phyloP scores from a whole-genome alignment of 2,329 filamentous ascomycete species.

The Chaetomium olivaceum region DNA sequence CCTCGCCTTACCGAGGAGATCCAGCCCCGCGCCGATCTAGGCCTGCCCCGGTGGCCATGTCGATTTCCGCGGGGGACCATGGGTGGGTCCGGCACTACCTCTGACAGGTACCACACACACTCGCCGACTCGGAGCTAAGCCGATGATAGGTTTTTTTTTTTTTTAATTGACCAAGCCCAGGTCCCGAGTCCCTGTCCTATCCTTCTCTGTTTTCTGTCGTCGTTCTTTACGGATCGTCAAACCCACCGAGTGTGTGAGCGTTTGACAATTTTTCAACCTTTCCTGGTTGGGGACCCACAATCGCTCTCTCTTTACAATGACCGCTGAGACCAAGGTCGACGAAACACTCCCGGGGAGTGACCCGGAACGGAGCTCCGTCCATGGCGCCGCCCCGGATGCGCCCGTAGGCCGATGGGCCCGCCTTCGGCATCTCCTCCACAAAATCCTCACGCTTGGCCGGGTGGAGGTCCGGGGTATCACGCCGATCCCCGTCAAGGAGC shows the following conservation, averaged over 20 bases:
- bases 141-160: slow-evolving; percentile 15
- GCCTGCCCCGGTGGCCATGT: neutral
- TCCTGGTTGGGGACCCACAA: slow-evolving; percentile 4
- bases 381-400: neutral
- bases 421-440: slow-evolving; percentile 10
- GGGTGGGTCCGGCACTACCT: slow-evolving; percentile 10
- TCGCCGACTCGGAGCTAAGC: slow-evolving; percentile 13
- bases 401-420: slow-evolving; percentile 17
- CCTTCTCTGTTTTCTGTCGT: neutral
- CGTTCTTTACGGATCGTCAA: neutral
- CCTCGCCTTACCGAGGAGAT: no score
- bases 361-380: slow-evolving; percentile 9
- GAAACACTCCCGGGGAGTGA: slow-evolving; percentile 5
- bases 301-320: slow-evolving; percentile 8
- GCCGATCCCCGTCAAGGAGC: slow-evolving; percentile 46
- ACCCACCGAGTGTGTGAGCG: neutral
- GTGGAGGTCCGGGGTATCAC: slow-evolving; percentile 49
- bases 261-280: neutral
- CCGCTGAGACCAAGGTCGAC: neutral
- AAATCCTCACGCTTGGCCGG: slow-evolving; percentile 30
- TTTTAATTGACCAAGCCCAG: neutral
- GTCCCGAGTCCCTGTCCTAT: neutral
- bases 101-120: slow-evolving; percentile 2
- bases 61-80: slow-evolving; percentile 1
- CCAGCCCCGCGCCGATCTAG: neutral